A percentile compares a stretch with the other conserved stretches of the same genome.
Conservation (phyloP, 768 basidiomycete species). For the Calocera cornea region DNA sequence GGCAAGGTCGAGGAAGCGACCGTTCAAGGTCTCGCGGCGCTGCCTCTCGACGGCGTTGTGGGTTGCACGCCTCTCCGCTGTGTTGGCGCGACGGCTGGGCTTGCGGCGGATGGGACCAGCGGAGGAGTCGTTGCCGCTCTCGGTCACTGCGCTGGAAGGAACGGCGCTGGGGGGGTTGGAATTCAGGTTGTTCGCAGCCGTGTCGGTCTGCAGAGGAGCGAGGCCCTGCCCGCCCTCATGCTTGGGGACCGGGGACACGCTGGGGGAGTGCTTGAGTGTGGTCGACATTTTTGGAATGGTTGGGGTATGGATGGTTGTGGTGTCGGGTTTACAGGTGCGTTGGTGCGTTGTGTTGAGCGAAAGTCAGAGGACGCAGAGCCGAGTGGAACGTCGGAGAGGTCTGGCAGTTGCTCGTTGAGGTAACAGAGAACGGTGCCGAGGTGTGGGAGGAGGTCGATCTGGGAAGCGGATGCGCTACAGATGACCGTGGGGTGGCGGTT, state of each 20-base stretch:
- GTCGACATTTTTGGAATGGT: slow-evolving; percentile 1
- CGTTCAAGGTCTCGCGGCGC: slow-evolving; percentile 83
- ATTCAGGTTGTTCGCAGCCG: background rate
- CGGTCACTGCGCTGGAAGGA: slow-evolving; percentile 6
- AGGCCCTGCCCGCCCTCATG: background rate
- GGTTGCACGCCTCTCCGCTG: slow-evolving; percentile 87
- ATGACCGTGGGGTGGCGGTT: background rate
- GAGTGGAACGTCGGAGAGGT: background rate
- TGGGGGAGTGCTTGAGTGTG: background rate
- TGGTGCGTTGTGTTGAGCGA: slow-evolving; percentile 10
- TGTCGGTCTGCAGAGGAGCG: slow-evolving; percentile 7
- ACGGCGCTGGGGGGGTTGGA: slow-evolving; percentile 5
- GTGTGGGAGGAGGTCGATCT: slow-evolving; percentile 1
- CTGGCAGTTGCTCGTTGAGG: background rate
- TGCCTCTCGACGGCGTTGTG: slow-evolving; percentile 97
- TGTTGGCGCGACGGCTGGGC: slow-evolving; percentile 79
- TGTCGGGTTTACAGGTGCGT: slow-evolving; percentile 10
- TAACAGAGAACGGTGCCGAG: slow-evolving; percentile 4
- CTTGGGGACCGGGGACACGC: background rate
- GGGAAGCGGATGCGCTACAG: background rate
- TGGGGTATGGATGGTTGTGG: slow-evolving; percentile 8
- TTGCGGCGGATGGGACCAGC: slow-evolving; percentile 51
- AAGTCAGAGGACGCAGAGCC: background rate
- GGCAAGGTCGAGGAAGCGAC: slow-evolving; percentile 85
- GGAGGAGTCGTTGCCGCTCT: background rate